Base-by-base conservation (phyloP, 2,329 filamentous ascomycete genomes). In the Pleoardoris graminearum region DNA sequence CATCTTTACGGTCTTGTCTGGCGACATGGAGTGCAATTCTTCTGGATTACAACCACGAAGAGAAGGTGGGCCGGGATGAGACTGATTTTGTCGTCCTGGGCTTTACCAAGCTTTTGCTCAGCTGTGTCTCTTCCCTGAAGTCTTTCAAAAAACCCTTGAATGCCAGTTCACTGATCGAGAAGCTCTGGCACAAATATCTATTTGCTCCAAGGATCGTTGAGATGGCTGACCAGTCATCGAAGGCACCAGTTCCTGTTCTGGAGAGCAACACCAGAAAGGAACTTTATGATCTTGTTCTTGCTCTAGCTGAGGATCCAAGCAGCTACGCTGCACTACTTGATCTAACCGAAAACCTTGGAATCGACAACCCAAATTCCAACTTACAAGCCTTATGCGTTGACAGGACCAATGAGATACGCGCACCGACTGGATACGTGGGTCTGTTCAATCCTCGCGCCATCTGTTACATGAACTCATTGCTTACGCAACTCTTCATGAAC, bases 401-500 rank as follows among this genome's bases (percentile, higher is more conserved):
- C 45, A 80, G 86, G 29, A 74, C 74, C 33, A 86, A 83, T 63
- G 82, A 85, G 14, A 82, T 95, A n/a, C 85, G 91, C 56, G 85
- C 90, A 1, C 75, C 83, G 1, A 89, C 89, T 57, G 91, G 91
- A 17, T 96, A 96, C 69, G 85, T 89, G n/a, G 94, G 94, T 1
- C 75, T 99, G n/a, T 83, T 83, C 51, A 99, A 99, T 65, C 81
- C 97, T 14, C 94, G 91, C 8, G 96, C 97, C 69, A 97, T 95
- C 0, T 99, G 94, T 74, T 99, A 99, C 70, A 82, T 97, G 68
- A 99, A 99, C 70, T 97, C 94, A 0, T 79, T 99, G 0, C 82
- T 97, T 55, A 93, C 91, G 0, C 94, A 99, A 68, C 83, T 99
- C 0, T 99, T 93, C 77, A 97, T 97, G 91, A 97, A 99, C 68